phyloP scores from a whole-genome alignment of 495 filamentous ascomycete species.

The Hypomontagnella monticulosa region DNA sequence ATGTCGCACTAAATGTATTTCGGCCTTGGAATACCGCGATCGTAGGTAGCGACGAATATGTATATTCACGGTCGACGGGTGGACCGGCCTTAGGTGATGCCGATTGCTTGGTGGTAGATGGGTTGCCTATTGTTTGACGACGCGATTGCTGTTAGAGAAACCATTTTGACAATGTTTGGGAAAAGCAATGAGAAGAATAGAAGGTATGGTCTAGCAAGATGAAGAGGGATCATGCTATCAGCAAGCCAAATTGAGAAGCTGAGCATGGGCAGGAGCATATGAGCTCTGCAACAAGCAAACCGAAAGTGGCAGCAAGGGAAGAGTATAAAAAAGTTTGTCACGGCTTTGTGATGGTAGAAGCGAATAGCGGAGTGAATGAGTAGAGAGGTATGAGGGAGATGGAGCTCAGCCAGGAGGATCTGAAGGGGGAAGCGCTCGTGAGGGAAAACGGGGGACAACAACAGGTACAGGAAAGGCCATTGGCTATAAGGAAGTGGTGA shows the following conservation, averaged over 20 bases:
- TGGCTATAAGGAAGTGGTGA: constrained; percentile 36
- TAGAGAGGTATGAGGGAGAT: constrained; percentile 40
- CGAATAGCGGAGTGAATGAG: constrained; percentile 42
- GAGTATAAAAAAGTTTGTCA: constrained; percentile 44
- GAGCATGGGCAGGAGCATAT: constrained; percentile 45
- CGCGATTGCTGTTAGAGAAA: constrained; percentile 63
- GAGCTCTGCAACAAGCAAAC: constrained; percentile 51
- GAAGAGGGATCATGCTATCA: constrained; percentile 37
- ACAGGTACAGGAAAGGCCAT: constrained; percentile 30
- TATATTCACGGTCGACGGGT: constrained; percentile 8
- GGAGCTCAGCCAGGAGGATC: constrained; percentile 36
- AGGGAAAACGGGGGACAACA: constrained; percentile 40
- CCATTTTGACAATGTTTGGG: constrained; percentile 48
- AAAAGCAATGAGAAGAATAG: constrained; percentile 45
- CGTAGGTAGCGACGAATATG: constrained; percentile 17
- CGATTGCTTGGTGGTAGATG: constrained; percentile 37
- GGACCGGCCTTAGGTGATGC: constrained; percentile 43
- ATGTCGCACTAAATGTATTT: neutral
- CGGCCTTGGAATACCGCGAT: constrained; percentile 6
- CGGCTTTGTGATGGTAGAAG: constrained; percentile 49
- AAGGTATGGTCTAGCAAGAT: constrained; percentile 40
- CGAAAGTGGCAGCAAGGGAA: constrained; percentile 39
- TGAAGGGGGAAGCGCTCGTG: constrained; percentile 37
- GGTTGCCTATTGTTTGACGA: constrained; percentile 58
- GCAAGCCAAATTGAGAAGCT: constrained; percentile 50